Evolutionary conservation across 495 filamentous ascomycete genomes (phyloP).

Genomic region (Penicillium bovifimosum): DNA sequence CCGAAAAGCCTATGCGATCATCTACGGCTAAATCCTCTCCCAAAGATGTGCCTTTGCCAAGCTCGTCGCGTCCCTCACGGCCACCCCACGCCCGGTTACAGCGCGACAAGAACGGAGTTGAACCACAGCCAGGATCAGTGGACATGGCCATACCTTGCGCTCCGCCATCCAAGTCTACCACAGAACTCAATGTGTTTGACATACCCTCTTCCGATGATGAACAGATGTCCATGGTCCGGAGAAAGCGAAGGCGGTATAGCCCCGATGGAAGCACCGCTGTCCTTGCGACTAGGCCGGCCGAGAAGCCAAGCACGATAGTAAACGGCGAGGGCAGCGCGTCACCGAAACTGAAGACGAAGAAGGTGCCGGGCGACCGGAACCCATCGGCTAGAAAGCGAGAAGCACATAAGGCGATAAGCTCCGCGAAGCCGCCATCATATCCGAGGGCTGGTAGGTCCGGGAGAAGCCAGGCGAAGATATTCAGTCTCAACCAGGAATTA

Average conservation of each 20-base stretch:
- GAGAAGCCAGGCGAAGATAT: neutral
- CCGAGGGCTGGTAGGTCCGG: neutral
- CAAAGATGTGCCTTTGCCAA: neutral
- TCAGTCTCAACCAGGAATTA: neutral
- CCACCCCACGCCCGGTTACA: neutral
- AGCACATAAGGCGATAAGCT: neutral
- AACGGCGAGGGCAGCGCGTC: neutral
- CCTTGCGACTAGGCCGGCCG: neutral
- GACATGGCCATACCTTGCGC: neutral
- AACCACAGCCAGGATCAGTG: neutral
- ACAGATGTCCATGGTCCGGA: neutral
- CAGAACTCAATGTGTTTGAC: constrained; percentile 24
- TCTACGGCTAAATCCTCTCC: neutral
- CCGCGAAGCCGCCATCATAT: neutral
- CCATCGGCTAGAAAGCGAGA: neutral
- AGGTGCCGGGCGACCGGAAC: neutral
- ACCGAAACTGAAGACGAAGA: neutral
- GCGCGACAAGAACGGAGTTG: constrained; percentile 2
- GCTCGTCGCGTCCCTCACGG: neutral
- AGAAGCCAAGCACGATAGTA: neutral
- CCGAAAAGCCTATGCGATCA: neutral
- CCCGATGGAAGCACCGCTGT: neutral
- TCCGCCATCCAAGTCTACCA: neutral
- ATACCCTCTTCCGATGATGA: constrained; percentile 40
- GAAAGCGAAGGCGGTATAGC: constrained; percentile 17